These are phyloP conservation scores for Lactarius indigo DNA, from an alignment of 768 basidiomycete genomes.

Conservation along the genomic window DNA sequence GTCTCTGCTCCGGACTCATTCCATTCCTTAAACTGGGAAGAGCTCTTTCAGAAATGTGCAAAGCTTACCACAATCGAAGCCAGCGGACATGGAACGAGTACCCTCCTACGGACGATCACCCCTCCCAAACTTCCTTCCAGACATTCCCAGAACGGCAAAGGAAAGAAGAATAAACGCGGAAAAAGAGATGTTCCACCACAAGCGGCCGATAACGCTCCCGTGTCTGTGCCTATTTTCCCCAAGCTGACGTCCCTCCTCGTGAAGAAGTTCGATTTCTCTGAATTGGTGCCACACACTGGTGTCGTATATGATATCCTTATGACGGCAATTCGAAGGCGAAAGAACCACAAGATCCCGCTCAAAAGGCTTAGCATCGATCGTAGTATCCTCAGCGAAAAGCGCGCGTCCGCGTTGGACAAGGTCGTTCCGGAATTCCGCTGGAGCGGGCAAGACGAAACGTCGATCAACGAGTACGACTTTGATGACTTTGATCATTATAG, in stretches of 20 bases:
- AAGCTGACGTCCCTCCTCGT: slow-evolving; percentile 11
- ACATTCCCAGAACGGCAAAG: neutral
- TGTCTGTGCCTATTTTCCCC: neutral
- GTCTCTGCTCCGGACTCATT: neutral
- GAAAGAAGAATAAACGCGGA: neutral
- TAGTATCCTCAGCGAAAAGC: neutral
- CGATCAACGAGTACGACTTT: neutral
- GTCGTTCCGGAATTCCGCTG: neutral
- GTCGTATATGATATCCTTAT: neutral
- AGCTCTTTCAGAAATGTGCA: slow-evolving; percentile 1
- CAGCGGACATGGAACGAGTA: neutral
- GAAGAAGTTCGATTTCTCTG: neutral
- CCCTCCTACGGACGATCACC: slow-evolving; percentile 2
- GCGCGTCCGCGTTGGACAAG: neutral
- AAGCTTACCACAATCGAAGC: neutral
- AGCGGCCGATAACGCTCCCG: neutral
- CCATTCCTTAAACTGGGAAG: neutral
- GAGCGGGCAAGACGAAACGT: neutral
- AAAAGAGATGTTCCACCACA: neutral
- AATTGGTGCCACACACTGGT: neutral
- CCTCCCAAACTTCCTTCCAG: neutral
- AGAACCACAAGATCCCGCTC: neutral
- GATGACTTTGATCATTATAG: neutral
- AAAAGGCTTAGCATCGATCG: neutral
- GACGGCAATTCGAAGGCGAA: slow-evolving; percentile 3